Evolutionary conservation across 2,329 filamentous ascomycete species (phyloP).

Genomic region (Epichloe hybrida): DNA sequence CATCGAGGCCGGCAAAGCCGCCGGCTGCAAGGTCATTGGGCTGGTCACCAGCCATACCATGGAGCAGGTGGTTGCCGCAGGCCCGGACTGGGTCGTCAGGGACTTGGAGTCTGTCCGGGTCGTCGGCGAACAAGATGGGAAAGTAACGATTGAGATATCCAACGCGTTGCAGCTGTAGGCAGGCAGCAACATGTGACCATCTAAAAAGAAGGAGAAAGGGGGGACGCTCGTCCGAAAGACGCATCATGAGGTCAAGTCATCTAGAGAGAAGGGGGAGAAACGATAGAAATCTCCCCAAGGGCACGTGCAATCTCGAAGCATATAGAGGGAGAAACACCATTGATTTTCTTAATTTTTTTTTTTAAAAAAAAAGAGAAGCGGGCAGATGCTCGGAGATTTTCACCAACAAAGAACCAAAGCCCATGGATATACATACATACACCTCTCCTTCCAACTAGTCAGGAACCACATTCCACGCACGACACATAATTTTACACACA

Average conservation of each 20-base stretch:
- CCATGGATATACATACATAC: not conserved
- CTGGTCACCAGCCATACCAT: constrained; percentile 71
- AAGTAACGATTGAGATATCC: constrained; percentile 52
- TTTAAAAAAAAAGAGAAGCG: no score
- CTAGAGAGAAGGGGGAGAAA: no score
- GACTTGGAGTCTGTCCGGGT: constrained; percentile 65
- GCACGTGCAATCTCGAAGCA: no score
- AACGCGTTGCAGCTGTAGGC: constrained; percentile 35
- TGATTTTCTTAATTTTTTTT: no score
- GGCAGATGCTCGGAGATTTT: no score
- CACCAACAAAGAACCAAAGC: no score
- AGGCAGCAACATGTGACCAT: no score
- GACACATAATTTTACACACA: no score
- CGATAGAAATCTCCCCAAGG: no score
- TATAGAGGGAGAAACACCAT: no score
- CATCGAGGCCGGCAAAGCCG: constrained; percentile 68
- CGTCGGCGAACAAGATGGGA: constrained; percentile 40
- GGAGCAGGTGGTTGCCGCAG: constrained; percentile 56
- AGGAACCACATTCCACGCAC: constrained; percentile 1
- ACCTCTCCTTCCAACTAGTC: not conserved
- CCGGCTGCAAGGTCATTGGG: constrained; percentile 75
- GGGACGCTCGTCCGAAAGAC: not conserved
- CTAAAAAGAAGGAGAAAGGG: no score
- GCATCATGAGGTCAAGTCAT: no score
- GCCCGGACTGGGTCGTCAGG: constrained; percentile 77